Evolutionary conservation across 805 yeast genomes (phyloP).

Genomic region (Hyphopichia homilentoma): DNA sequence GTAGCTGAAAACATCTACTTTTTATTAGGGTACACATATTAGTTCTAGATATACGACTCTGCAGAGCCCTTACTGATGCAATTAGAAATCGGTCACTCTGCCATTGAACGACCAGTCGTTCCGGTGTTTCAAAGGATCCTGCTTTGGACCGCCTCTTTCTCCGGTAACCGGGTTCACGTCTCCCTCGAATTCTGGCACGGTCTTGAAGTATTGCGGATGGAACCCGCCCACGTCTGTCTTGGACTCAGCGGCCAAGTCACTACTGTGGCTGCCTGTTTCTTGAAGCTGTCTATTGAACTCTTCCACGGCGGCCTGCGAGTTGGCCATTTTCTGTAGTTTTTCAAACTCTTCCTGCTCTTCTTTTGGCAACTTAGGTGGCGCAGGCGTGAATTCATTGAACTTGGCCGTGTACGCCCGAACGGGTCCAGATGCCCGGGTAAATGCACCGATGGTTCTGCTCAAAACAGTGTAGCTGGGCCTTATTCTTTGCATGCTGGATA

Average conservation of each 20-base stretch:
- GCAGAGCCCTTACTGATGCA: too few species aligned
- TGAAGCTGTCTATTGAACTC: constrained; percentile 55
- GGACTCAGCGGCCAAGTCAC: constrained; percentile 8
- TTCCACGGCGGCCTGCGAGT: constrained; percentile 72
- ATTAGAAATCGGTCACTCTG: constrained; percentile 86
- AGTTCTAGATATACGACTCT: too few species aligned
- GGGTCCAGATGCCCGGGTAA: too few species aligned
- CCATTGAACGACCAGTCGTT: constrained; percentile 92
- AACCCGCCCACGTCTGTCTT: constrained; percentile 58
- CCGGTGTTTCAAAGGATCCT: constrained; percentile 87
- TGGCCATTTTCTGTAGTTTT: constrained; percentile 73
- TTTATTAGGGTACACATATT: too few species aligned
- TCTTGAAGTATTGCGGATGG: constrained; percentile 67
- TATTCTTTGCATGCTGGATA: not conserved
- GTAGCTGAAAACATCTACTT: too few species aligned
- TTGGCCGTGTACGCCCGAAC: constrained; percentile 13
- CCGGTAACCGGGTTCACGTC: constrained; percentile 91
- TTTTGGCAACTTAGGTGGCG: constrained; percentile 72
- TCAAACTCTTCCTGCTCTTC: constrained; percentile 93
- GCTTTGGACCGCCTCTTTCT: constrained; percentile 96
- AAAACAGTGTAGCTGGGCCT: too few species aligned
- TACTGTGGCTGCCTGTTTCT: constrained; percentile 24
- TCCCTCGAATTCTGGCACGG: constrained; percentile 94
- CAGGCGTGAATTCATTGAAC: constrained; percentile 23
- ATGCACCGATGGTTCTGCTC: too few species aligned